Conservation (phyloP, 345 rosid species). For the Gossypium stocksii region DNA sequence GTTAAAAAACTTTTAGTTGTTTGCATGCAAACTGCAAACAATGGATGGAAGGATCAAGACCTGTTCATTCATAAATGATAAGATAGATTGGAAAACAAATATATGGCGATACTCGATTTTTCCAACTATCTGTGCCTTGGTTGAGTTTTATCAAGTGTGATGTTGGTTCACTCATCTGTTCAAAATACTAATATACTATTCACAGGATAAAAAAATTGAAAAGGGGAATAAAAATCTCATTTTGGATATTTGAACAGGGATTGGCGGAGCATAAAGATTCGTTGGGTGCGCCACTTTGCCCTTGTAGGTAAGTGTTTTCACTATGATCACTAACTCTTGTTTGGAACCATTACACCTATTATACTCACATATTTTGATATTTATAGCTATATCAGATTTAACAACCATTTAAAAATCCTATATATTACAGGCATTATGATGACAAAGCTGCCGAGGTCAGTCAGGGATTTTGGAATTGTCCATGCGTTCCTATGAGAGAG, state of each 20-base stretch:
- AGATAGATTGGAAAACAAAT: background rate
- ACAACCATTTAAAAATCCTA: background rate
- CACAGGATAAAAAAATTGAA: background rate
- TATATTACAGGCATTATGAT: constrained; percentile 80
- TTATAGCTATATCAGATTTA: constrained; percentile 1
- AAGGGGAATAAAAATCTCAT: background rate
- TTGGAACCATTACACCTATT: background rate
- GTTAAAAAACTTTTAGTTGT: background rate
- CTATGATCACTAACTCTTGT: background rate
- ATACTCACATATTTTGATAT: background rate
- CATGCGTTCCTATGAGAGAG: constrained; percentile 98
- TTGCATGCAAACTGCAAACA: background rate
- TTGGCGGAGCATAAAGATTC: constrained; percentile 90
- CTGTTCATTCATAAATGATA: background rate
- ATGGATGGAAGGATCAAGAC: background rate
- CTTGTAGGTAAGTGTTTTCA: constrained; percentile 53
- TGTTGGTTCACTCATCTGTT: background rate
- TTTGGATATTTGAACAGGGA: constrained; percentile 44
- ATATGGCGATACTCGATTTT: background rate
- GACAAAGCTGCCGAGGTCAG: constrained; percentile 83
- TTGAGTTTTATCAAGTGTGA: background rate
- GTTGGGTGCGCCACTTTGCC: constrained; percentile 89
- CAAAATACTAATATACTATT: background rate
- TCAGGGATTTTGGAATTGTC: constrained; percentile 98
- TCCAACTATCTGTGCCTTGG: background rate